These are phyloP conservation scores for Ailanthus altissimus DNA, from an alignment of 345 rosid genomes.

Conservation along the genomic window DNA sequence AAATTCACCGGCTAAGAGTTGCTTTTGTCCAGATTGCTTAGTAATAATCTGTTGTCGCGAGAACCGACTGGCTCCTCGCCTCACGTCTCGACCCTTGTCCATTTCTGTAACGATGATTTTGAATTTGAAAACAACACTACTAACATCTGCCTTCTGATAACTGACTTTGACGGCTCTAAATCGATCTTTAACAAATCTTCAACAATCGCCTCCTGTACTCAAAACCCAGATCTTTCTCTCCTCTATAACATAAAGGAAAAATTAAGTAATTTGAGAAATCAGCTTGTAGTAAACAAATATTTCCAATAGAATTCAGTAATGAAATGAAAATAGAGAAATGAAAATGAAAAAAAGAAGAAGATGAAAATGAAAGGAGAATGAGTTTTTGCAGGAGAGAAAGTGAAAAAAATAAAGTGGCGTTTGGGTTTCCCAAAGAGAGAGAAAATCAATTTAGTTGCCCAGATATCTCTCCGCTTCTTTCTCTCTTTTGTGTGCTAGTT, in stretches of 20 bases:
- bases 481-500: constrained; percentile 13
- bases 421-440: constrained; percentile 33
- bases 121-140: neutral
- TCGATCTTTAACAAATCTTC: constrained; percentile 12
- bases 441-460: constrained; percentile 30
- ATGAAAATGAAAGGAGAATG: neutral
- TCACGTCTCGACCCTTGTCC: constrained; percentile 66
- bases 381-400: constrained; percentile 1
- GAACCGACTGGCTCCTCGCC: constrained; percentile 59
- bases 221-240: constrained; percentile 31
- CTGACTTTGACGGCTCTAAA: constrained; percentile 31
- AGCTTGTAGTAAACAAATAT: neutral
- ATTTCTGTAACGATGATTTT: constrained; percentile 39
- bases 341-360: neutral
- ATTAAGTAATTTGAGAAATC: neutral
- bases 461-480: constrained; percentile 33
- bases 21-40: constrained; percentile 51
- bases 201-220: constrained; percentile 14
- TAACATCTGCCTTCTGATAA: constrained; percentile 19
- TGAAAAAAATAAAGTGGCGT: constrained; percentile 24
- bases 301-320: constrained; percentile 12
- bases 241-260: constrained; percentile 5
- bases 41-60: constrained; percentile 34
- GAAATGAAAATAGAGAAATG: neutral
- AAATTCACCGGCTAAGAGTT: constrained; percentile 44